These are phyloP conservation scores for Chalara sp. DNA, from an alignment of 2,329 filamentous ascomycete species.

Conservation along the genomic window DNA sequence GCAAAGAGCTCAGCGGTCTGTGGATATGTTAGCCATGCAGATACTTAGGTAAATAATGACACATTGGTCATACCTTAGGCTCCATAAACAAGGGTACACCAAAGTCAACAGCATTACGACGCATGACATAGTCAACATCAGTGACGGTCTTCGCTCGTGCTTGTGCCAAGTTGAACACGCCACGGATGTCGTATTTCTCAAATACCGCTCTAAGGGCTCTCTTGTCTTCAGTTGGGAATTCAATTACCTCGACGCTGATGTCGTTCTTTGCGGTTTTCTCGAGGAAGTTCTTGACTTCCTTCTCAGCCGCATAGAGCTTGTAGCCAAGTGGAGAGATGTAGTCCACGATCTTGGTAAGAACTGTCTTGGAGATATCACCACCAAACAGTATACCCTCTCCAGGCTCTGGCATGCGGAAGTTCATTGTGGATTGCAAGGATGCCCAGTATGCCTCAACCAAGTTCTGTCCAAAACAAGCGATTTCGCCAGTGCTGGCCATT, in stretches of 20 bases:
- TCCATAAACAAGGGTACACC: slow-evolving; percentile 98
- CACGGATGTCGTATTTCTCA: slow-evolving; percentile 91
- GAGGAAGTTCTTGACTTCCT: slow-evolving; percentile 75
- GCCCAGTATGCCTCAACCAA: slow-evolving; percentile 97
- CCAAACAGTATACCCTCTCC: slow-evolving; percentile 95
- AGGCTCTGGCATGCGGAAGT: slow-evolving; percentile 93
- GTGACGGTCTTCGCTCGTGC: slow-evolving; percentile 74
- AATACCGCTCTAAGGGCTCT: slow-evolving; percentile 90
- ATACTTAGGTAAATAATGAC: background rate
- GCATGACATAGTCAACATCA: slow-evolving; percentile 98
- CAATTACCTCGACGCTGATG: slow-evolving; percentile 78
- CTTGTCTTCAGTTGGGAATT: slow-evolving; percentile 97
- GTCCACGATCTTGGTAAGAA: slow-evolving; percentile 74
- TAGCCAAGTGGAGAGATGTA: slow-evolving; percentile 85
- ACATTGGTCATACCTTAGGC: slow-evolving; percentile 65
- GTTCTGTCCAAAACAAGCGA: slow-evolving; percentile 96
- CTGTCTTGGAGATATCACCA: slow-evolving; percentile 66
- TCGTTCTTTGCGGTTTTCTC: slow-evolving; percentile 63
- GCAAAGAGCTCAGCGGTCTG: slow-evolving; percentile 94
- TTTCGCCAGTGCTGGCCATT: slow-evolving; percentile 95
- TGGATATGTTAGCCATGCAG: slow-evolving; percentile 11
- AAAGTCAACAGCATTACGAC: slow-evolving; percentile 96
- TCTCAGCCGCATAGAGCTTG: slow-evolving; percentile 83
- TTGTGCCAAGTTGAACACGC: slow-evolving; percentile 90
- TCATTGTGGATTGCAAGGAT: slow-evolving; percentile 94